A percentile compares a stretch with the other conserved stretches of the same genome.
These are phyloP conservation scores for Termitomyces sp. DNA, from an alignment of 768 basidiomycete genomes.

Conservation along the genomic window DNA sequence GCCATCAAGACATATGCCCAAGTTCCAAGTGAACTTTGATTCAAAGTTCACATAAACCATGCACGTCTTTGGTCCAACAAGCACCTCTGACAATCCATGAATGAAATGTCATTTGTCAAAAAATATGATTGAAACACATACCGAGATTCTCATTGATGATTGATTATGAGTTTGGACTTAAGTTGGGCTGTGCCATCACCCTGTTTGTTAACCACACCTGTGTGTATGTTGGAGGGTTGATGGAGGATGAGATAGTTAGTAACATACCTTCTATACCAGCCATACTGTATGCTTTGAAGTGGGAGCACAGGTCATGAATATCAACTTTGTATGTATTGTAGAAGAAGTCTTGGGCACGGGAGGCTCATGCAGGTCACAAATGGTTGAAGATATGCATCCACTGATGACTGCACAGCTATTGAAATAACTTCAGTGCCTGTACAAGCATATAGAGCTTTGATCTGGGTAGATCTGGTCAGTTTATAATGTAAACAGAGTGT, in stretches of 20 bases:
- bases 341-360: not conserved
- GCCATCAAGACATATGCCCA: not conserved
- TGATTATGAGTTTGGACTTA: not conserved
- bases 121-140: not conserved
- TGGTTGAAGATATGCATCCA: not conserved
- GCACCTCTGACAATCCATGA: no score
- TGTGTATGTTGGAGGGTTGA: not conserved
- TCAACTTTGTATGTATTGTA: not conserved
- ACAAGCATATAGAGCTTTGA: not conserved
- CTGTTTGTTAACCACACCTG: not conserved
- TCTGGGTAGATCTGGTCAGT: not conserved
- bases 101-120: not conserved
- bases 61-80: not conserved
- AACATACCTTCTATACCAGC: not conserved
- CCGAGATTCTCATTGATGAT: not conserved
- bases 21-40: not conserved
- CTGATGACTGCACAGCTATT: not conserved
- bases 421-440: not conserved
- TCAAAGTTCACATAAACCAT: not conserved
- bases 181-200: not conserved
- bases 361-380: not conserved
- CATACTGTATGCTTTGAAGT: not conserved
- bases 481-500: not conserved
- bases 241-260: no score
- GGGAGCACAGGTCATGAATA: not conserved